Percentiles rank a stretch among this genome's conserved stretches.
Evolutionary conservation across 169 alveolate genomes (phyloP).

Genomic region (Amoebophrya sp.): DNA sequence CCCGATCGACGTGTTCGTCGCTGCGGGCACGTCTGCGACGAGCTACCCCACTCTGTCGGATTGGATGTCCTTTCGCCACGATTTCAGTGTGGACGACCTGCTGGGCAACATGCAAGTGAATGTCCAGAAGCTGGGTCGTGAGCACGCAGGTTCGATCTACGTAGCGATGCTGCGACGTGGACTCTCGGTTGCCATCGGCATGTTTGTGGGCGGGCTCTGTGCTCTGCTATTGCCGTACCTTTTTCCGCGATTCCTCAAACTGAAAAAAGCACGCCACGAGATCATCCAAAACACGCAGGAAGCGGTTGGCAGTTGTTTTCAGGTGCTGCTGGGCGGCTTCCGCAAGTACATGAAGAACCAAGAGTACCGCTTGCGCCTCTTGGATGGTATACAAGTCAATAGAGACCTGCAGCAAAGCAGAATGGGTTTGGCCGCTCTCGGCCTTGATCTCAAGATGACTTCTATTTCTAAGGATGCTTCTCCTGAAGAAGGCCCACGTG

Average conservation of each 20-base stretch:
- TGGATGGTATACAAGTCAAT: neutral
- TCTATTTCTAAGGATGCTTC: too few relatives aligned
- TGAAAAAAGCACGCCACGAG: neutral
- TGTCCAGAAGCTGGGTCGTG: neutral
- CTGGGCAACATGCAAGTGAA: neutral
- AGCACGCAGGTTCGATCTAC: neutral
- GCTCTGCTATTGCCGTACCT: neutral
- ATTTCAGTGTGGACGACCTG: neutral
- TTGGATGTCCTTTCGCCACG: too few relatives aligned
- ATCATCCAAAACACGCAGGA: neutral
- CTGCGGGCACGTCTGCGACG: too few relatives aligned
- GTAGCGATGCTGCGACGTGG: neutral
- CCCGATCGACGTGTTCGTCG: too few relatives aligned
- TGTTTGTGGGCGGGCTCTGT: neutral
- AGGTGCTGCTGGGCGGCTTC: neutral
- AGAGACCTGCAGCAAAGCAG: too few relatives aligned
- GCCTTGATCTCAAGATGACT: too few relatives aligned
- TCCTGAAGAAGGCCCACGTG: too few relatives aligned
- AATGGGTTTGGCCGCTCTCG: too few relatives aligned
- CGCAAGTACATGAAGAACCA: neutral
- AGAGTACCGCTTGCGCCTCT: neutral
- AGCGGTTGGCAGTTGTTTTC: neutral
- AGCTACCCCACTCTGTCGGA: too few relatives aligned
- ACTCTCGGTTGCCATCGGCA: neutral
- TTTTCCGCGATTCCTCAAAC: neutral